phyloP scores from a whole-genome alignment of 2,329 filamentous ascomycete genomes.

The Penicillium freii region DNA sequence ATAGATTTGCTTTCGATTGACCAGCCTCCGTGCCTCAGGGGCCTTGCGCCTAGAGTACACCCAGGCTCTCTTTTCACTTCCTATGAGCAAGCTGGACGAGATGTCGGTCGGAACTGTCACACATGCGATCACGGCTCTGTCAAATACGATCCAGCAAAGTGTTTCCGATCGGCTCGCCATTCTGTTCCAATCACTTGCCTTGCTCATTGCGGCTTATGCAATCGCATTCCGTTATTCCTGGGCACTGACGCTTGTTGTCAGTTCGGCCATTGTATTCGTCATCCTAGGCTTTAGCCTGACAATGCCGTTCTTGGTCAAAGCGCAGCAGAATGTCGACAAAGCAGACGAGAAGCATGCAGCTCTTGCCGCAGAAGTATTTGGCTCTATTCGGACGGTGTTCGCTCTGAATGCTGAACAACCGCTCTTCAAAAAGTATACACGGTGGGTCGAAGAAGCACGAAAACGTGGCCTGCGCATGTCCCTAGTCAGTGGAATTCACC shows the following conservation, averaged over 20 bases:
- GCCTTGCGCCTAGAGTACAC: constrained; percentile 52
- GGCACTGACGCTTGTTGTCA: constrained; percentile 53
- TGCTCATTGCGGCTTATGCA: constrained; percentile 48
- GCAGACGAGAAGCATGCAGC: constrained; percentile 39
- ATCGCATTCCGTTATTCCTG: constrained; percentile 55
- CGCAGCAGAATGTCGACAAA: constrained; percentile 37
- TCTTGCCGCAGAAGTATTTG: constrained; percentile 45
- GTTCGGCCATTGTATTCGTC: constrained; percentile 47
- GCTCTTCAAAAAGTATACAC: constrained; percentile 37
- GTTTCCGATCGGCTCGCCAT: constrained; percentile 54
- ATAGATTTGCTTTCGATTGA: constrained; percentile 46
- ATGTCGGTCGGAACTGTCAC: constrained; percentile 52
- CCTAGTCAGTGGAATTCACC: constrained; percentile 30
- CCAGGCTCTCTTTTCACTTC: constrained; percentile 49
- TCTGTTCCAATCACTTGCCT: constrained; percentile 43
- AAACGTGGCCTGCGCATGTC: constrained; percentile 32
- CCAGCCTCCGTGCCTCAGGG: constrained; percentile 52
- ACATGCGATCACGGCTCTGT: constrained; percentile 52
- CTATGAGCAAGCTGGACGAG: constrained; percentile 51
- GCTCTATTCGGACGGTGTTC: constrained; percentile 46
- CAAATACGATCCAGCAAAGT: constrained; percentile 54
- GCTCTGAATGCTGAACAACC: constrained; percentile 44
- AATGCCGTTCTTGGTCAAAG: constrained; percentile 35
- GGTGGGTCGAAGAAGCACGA: constrained; percentile 39
- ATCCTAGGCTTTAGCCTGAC: constrained; percentile 32